phyloP scores from a whole-genome alignment of 2,329 filamentous ascomycete genomes.

The Amauroascus niger region DNA sequence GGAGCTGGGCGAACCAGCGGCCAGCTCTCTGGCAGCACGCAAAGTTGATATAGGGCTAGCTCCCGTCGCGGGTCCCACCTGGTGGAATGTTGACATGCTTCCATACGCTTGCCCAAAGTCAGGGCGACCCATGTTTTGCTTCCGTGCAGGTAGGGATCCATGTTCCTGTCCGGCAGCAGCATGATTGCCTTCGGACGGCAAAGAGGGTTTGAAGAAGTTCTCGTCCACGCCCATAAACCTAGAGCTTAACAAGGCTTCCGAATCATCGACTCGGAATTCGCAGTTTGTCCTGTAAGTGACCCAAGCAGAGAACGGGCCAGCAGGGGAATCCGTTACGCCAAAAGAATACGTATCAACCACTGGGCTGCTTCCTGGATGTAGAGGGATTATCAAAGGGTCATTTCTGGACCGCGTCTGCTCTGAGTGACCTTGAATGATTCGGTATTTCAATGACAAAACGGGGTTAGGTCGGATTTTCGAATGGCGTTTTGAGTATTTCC shows the following conservation, averaged over 20 bases:
- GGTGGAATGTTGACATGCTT: slow-evolving; percentile 78
- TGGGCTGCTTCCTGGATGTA: slow-evolving; percentile 54
- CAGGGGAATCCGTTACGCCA: slow-evolving; percentile 74
- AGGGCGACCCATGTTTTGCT: slow-evolving; percentile 39
- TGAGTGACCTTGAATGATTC: slow-evolving; percentile 56
- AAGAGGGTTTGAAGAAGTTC: slow-evolving; percentile 70
- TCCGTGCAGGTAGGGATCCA: slow-evolving; percentile 64
- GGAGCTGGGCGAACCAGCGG: slow-evolving; percentile 40
- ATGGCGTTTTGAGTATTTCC: slow-evolving; percentile 69
- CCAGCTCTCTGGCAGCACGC: slow-evolving; percentile 53
- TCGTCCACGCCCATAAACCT: slow-evolving; percentile 89
- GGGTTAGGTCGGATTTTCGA: slow-evolving; percentile 58
- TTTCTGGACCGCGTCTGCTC: slow-evolving; percentile 42
- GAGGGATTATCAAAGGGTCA: slow-evolving; percentile 62
- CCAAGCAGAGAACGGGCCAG: slow-evolving; percentile 69
- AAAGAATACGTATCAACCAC: slow-evolving; percentile 70
- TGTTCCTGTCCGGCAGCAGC: slow-evolving; percentile 41
- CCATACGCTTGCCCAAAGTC: slow-evolving; percentile 76
- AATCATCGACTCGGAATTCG: slow-evolving; percentile 83
- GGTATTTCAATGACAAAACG: slow-evolving; percentile 64
- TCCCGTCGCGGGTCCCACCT: slow-evolving; percentile 62
- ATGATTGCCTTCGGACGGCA: slow-evolving; percentile 44
- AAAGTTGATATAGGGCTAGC: slow-evolving; percentile 81
- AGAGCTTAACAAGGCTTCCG: slow-evolving; percentile 81
- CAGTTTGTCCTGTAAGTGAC: slow-evolving; percentile 82